Conservation (phyloP, 2,329 filamentous ascomycete genomes). For the Nectriaceae sp. region DNA sequence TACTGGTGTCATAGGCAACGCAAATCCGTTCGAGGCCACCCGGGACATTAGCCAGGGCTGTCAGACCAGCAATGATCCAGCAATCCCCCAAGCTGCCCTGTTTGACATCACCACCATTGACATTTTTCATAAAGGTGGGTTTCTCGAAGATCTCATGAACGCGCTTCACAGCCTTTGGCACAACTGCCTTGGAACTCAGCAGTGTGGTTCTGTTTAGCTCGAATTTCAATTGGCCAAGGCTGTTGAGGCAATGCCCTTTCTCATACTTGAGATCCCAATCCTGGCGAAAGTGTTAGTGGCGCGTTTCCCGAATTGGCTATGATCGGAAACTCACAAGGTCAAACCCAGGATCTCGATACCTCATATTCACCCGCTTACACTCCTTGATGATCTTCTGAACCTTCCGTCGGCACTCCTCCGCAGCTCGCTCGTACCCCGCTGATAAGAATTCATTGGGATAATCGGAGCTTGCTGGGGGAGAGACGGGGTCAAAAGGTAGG, state of each 20-base stretch:
- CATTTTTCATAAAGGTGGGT: slow-evolving; percentile 66
- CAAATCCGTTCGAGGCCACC: slow-evolving; percentile 72
- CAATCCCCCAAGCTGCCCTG: slow-evolving; percentile 80
- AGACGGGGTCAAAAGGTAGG: slow-evolving; percentile 64
- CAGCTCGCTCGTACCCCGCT: slow-evolving; percentile 64
- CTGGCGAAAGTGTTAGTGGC: slow-evolving; percentile 35
- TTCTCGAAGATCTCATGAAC: slow-evolving; percentile 75
- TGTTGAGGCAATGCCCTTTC: slow-evolving; percentile 57
- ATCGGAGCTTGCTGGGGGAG: slow-evolving; percentile 49
- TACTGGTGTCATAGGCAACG: slow-evolving; percentile 69
- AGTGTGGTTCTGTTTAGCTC: slow-evolving; percentile 49
- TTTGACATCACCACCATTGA: slow-evolving; percentile 73
- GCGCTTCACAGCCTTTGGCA: slow-evolving; percentile 76
- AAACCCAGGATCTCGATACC: slow-evolving; percentile 70
- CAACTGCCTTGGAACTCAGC: slow-evolving; percentile 47
- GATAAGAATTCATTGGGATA: slow-evolving; percentile 61
- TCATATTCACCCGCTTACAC: slow-evolving; percentile 75
- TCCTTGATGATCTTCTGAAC: slow-evolving; percentile 63
- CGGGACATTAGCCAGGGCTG: slow-evolving; percentile 73
- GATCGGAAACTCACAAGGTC: slow-evolving; percentile 49
- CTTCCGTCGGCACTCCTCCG: slow-evolving; percentile 63
- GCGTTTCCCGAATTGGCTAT: neutral
- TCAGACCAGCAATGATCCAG: slow-evolving; percentile 80
- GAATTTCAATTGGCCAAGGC: slow-evolving; percentile 52
- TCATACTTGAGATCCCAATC: slow-evolving; percentile 71